Percentiles rank a stretch among this genome's conserved stretches.
Conservation (phyloP, 306 rosid genomes). For the Cyclanthera cordifolia region DNA sequence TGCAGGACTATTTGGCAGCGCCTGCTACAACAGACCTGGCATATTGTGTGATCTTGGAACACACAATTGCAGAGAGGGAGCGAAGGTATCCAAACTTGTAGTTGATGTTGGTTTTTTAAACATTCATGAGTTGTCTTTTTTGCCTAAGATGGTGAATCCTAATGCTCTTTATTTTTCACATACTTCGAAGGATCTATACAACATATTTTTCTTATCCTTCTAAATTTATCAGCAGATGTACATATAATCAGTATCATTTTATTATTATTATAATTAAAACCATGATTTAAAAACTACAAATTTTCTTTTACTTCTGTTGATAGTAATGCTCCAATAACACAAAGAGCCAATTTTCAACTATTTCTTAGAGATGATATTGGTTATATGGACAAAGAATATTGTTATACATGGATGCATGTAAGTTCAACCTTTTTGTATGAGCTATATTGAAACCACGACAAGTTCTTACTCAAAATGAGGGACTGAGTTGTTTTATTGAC, state of each 20-base stretch:
- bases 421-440: background rate
- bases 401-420: background rate
- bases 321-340: background rate
- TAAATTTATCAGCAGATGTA: background rate
- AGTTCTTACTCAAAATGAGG: background rate
- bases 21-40: constrained; percentile 82
- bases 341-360: background rate
- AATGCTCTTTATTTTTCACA: background rate
- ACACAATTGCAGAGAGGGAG: constrained; percentile 97
- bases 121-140: background rate
- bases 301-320: background rate
- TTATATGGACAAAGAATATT: background rate
- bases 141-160: background rate
- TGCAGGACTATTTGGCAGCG: constrained; percentile 87
- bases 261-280: background rate
- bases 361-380: background rate
- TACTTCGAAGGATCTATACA: background rate
- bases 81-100: constrained; percentile 67
- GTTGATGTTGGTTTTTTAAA: constrained; percentile 9
- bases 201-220: background rate
- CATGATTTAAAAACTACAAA: background rate
- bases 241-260: background rate
- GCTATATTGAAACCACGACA: background rate
- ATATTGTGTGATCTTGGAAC: constrained; percentile 83
- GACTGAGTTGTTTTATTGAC: background rate